phyloP scores from a whole-genome alignment of 345 rosid genomes.

The Ceriops decandra region DNA sequence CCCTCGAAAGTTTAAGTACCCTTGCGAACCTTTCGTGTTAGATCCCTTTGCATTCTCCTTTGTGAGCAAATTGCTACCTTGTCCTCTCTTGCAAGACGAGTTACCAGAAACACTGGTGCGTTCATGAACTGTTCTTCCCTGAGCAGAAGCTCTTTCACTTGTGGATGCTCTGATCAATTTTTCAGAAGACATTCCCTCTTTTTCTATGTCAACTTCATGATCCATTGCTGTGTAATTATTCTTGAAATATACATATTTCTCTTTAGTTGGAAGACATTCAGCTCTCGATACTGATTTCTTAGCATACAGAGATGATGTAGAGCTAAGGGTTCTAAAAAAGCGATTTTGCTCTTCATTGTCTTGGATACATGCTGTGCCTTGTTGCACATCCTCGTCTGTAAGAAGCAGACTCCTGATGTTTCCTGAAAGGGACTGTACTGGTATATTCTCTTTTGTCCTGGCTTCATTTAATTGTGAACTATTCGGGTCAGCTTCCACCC shows the following conservation, averaged over 20 bases:
- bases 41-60: constrained; percentile 26
- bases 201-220: constrained; percentile 12
- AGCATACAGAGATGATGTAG: constrained; percentile 11
- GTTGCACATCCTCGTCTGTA: constrained; percentile 7
- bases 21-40: constrained; percentile 19
- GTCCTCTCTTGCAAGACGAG: constrained; percentile 23
- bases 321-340: constrained; percentile 7
- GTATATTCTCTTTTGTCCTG: constrained; percentile 5
- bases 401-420: constrained; percentile 15
- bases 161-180: constrained; percentile 16
- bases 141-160: constrained; percentile 26
- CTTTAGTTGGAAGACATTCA: constrained; percentile 4
- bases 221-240: constrained; percentile 7
- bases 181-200: constrained; percentile 23
- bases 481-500: constrained; percentile 23
- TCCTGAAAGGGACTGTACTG: constrained; percentile 13
- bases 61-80: constrained; percentile 15
- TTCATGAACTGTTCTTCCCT: constrained; percentile 28
- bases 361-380: not conserved
- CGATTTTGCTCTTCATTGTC: constrained; percentile 14
- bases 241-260: constrained; percentile 14
- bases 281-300: constrained; percentile 12
- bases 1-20: constrained; percentile 22
- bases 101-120: constrained; percentile 23
- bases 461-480: constrained; percentile 18